phyloP scores from a whole-genome alignment of 2,329 filamentous ascomycete genomes.

The Pseudogymnoascus sp. region DNA sequence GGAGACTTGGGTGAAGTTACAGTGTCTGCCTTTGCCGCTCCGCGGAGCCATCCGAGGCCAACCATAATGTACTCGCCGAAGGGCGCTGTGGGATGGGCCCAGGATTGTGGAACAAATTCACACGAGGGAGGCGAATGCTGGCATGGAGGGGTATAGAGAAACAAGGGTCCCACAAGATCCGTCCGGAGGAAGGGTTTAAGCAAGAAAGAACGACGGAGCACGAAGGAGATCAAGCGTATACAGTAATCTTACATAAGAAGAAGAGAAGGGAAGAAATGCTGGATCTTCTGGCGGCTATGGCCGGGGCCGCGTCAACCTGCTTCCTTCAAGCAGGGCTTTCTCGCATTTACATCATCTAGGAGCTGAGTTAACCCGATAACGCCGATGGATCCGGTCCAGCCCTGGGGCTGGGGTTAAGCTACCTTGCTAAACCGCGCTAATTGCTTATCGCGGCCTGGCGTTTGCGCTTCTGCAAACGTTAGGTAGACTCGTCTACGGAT shows the following conservation, averaged over 20 bases:
- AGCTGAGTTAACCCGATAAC: background rate
- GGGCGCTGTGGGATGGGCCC: background rate
- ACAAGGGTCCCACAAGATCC: background rate
- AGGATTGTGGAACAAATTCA: background rate
- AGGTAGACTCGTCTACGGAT: background rate
- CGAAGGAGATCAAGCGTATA: background rate
- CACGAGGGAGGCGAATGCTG: background rate
- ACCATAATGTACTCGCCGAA: constrained; percentile 6
- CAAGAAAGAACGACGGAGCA: background rate
- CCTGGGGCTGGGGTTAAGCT: background rate
- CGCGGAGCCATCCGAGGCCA: constrained; percentile 4
- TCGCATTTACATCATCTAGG: background rate
- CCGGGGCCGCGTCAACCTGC: constrained; percentile 1
- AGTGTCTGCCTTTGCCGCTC: background rate
- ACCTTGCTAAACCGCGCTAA: background rate
- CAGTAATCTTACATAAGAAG: background rate
- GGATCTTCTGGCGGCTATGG: background rate
- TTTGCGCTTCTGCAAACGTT: constrained; percentile 6
- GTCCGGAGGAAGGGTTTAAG: background rate
- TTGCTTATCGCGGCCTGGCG: constrained; percentile 4
- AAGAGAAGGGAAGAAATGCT: background rate
- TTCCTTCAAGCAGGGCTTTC: background rate
- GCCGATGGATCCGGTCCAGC: constrained; percentile 8
- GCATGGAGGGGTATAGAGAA: background rate
- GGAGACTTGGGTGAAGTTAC: constrained; percentile 21